These are phyloP conservation scores for Podospora comata DNA, from an alignment of 495 filamentous ascomycete genomes.

Conservation along the genomic window DNA sequence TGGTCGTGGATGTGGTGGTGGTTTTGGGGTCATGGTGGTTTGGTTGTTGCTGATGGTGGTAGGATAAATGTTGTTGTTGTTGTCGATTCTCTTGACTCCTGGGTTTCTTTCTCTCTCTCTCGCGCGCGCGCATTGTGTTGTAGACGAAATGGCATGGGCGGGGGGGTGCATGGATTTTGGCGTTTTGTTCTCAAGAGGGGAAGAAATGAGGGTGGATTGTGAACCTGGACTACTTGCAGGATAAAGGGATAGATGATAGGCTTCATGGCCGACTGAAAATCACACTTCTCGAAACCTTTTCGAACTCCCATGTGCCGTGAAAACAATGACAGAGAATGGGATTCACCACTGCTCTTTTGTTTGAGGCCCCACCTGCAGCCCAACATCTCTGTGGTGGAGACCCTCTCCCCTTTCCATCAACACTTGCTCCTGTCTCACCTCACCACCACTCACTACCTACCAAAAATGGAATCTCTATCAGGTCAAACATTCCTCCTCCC, in stretches of 20 bases:
- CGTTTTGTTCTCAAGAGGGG: not conserved
- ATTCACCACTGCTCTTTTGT: too few relatives aligned
- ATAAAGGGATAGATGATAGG: not conserved
- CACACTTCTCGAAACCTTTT: not conserved
- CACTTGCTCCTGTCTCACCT: not conserved
- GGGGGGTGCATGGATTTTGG: not conserved
- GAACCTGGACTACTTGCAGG: not conserved
- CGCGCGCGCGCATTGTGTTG: not conserved
- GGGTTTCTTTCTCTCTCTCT: not conserved
- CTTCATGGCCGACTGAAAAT: not conserved
- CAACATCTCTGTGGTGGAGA: too few relatives aligned
- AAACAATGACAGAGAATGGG: too few relatives aligned
- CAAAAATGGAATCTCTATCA: not conserved
- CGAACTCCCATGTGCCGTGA: not conserved
- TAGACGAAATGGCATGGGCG: not conserved
- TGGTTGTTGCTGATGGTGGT: not conserved
- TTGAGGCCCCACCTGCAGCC: too few relatives aligned
- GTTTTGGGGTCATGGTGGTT: not conserved
- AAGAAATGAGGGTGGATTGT: not conserved
- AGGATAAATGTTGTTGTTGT: not conserved
- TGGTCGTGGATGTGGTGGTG: too few relatives aligned
- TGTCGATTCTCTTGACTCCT: not conserved
- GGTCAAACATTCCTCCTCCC: not conserved
- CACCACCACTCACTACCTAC: not conserved
- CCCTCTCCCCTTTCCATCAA: too few relatives aligned